Percentiles rank a stretch among this genome's conserved stretches.
Evolutionary conservation across 805 yeast species (phyloP).

Genomic region (Candida peoriensis): DNA sequence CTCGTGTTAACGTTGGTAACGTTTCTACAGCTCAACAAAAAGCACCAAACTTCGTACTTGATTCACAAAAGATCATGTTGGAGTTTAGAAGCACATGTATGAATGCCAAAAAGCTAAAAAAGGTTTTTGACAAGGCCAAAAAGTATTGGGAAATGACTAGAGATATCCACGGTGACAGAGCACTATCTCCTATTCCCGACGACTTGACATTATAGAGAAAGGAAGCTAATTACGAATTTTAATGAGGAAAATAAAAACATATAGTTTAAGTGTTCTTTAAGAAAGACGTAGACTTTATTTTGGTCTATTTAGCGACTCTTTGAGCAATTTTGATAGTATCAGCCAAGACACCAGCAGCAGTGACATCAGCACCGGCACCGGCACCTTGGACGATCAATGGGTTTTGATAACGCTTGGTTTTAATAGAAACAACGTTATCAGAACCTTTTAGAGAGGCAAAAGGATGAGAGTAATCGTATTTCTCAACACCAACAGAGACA

Average conservation of each 20-base stretch:
- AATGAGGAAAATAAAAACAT: conserved; percentile 4
- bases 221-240: too few relatives aligned
- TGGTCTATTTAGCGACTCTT: conserved; percentile 44
- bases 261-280: too few relatives aligned
- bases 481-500: conserved; percentile 83
- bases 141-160: conserved; percentile 32
- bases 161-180: not conserved
- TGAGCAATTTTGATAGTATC: conserved; percentile 91
- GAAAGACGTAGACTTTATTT: too few relatives aligned
- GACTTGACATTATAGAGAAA: conserved; percentile 9
- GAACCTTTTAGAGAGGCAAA: conserved; percentile 95
- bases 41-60: conserved; percentile 36
- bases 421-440: conserved; percentile 90
- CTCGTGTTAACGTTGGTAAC: conserved; percentile 55
- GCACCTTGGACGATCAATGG: conserved; percentile 98
- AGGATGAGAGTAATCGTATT: conserved; percentile 86
- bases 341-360: conserved; percentile 88
- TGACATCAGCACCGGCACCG: conserved; percentile 79
- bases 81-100: conserved; percentile 61
- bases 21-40: conserved; percentile 26
- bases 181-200: conserved; percentile 10
- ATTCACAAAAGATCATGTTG: conserved; percentile 71
- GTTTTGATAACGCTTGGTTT: conserved; percentile 85
- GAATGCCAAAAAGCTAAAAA: conserved; percentile 41
- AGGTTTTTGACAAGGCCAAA: conserved; percentile 57